Evolutionary conservation across 345 rosid genomes (phyloP).

Genomic region (Boechera divaricarpa): DNA sequence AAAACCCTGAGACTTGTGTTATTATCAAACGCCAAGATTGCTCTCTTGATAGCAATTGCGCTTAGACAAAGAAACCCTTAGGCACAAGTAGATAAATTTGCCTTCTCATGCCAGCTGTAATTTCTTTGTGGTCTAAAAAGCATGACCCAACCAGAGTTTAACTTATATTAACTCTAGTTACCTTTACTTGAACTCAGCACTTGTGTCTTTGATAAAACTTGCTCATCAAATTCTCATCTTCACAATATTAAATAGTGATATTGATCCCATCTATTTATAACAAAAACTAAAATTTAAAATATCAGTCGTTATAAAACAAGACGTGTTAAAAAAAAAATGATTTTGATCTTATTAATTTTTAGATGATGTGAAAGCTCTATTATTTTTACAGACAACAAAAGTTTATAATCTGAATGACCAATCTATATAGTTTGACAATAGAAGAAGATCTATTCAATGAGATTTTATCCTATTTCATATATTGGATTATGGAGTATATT

Average conservation of each 20-base stretch:
- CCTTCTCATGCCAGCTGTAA: too few relatives aligned
- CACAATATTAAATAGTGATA: neutral
- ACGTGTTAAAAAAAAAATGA: neutral
- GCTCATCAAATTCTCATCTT: too few relatives aligned
- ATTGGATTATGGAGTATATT: neutral
- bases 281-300: neutral
- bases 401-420: neutral
- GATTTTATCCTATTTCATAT: slow-evolving; percentile 34
- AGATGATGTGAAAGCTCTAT: neutral
- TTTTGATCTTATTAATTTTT: neutral
- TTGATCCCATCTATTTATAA: neutral
- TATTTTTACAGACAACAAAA: neutral
- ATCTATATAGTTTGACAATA: slow-evolving; percentile 35
- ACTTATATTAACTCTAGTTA: too few relatives aligned
- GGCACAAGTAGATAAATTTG: too few relatives aligned
- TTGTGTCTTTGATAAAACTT: too few relatives aligned
- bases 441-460: slow-evolving; percentile 25
- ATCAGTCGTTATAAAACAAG: neutral
- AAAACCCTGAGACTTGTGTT: too few relatives aligned
- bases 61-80: too few relatives aligned
- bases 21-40: too few relatives aligned
- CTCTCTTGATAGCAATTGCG: too few relatives aligned
- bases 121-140: too few relatives aligned
- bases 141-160: too few relatives aligned
- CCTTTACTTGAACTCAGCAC: too few relatives aligned